These are phyloP conservation scores for Huntiella abstrusa DNA, from an alignment of 2,329 filamentous ascomycete species.

Conservation along the genomic window DNA sequence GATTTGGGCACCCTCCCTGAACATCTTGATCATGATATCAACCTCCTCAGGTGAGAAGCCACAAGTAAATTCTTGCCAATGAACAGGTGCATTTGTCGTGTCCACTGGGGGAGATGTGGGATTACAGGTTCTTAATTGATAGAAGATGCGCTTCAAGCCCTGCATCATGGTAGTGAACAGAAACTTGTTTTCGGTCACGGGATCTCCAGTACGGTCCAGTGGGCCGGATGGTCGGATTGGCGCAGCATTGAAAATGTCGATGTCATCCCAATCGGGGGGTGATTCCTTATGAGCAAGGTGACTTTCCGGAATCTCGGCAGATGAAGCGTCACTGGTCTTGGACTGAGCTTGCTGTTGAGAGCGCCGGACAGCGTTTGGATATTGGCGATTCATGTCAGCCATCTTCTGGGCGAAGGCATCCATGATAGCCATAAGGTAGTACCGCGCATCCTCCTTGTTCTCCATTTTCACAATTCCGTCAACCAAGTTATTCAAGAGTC, in stretches of 20 bases:
- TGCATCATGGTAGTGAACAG: slow-evolving; percentile 93
- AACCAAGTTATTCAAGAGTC: slow-evolving; percentile 90
- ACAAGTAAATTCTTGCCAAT: slow-evolving; percentile 91
- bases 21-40: slow-evolving; percentile 86
- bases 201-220: slow-evolving; percentile 71
- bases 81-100: slow-evolving; percentile 55
- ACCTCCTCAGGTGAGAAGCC: slow-evolving; percentile 97
- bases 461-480: slow-evolving; percentile 90
- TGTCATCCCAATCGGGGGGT: slow-evolving; percentile 82
- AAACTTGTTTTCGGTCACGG: slow-evolving; percentile 93
- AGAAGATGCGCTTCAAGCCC: slow-evolving; percentile 77
- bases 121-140: slow-evolving; percentile 83
- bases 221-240: slow-evolving; percentile 69
- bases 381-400: slow-evolving; percentile 92
- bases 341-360: slow-evolving; percentile 32
- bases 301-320: slow-evolving; percentile 58
- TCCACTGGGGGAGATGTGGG: slow-evolving; percentile 42
- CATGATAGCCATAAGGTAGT: slow-evolving; percentile 91
- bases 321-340: slow-evolving; percentile 13
- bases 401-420: slow-evolving; percentile 98
- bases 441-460: slow-evolving; percentile 83
- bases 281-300: slow-evolving; percentile 68
- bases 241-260: slow-evolving; percentile 89
- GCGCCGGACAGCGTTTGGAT: slow-evolving; percentile 83
- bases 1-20: slow-evolving; percentile 87